These are phyloP conservation scores for Nitzschia putrida DNA, from an alignment of 108 stramenopile species.

Conservation along the genomic window DNA sequence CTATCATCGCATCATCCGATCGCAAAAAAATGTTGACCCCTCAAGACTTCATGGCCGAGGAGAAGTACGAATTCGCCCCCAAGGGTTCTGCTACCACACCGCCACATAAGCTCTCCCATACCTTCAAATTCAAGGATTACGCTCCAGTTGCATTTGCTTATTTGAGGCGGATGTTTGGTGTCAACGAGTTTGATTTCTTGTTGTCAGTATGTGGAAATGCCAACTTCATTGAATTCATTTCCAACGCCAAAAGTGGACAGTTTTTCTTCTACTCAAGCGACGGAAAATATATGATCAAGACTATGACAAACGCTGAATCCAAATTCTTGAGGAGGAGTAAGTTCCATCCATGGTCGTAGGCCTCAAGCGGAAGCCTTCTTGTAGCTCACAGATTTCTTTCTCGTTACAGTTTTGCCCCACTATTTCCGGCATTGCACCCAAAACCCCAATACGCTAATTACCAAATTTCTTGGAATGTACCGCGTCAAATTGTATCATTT, in stretches of 20 bases:
- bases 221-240: slow-evolving; percentile 98
- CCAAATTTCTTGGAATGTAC: slow-evolving; percentile 97
- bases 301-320: slow-evolving; percentile 96
- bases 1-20: slow-evolving; percentile 50
- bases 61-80: slow-evolving; percentile 92
- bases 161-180: slow-evolving; percentile 87
- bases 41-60: slow-evolving; percentile 89
- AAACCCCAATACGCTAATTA: slow-evolving; percentile 92
- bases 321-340: slow-evolving; percentile 90
- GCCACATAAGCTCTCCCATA: slow-evolving; percentile 91
- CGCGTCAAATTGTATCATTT: slow-evolving; percentile 95
- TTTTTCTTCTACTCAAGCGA: slow-evolving; percentile 99
- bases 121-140: slow-evolving; percentile 99
- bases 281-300: slow-evolving; percentile 97
- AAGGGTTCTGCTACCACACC: slow-evolving; percentile 86
- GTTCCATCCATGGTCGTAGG: slow-evolving; percentile 5
- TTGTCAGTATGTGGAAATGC: slow-evolving; percentile 95
- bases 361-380: neutral
- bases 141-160: slow-evolving; percentile 88
- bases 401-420: slow-evolving; percentile 78
- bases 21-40: slow-evolving; percentile 57
- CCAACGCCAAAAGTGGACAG: slow-evolving; percentile 97
- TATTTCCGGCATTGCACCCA: slow-evolving; percentile 92
- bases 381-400: slow-evolving; percentile 11
- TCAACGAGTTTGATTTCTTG: slow-evolving; percentile 92